phyloP scores from a whole-genome alignment of 352 stramenopile species.

The Globisporangium nodosum region DNA sequence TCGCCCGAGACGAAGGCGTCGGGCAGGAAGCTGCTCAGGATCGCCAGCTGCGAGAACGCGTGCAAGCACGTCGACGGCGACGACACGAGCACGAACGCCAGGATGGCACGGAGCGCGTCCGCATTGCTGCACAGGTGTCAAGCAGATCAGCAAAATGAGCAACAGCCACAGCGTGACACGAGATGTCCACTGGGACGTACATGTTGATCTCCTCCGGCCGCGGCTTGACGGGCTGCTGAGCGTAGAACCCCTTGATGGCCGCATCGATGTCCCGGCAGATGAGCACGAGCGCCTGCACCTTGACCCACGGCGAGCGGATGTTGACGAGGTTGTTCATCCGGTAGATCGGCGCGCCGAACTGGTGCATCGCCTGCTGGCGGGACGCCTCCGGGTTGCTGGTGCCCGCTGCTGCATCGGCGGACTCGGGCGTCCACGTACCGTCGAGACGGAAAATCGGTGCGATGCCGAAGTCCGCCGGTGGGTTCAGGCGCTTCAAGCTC shows the following conservation, averaged over 20 bases:
- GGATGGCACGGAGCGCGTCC: slow-evolving; percentile 37
- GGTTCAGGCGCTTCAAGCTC: slow-evolving; percentile 18
- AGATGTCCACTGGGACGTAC: slow-evolving; percentile 10
- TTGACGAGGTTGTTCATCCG: slow-evolving; percentile 37
- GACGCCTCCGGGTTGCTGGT: slow-evolving; percentile 1
- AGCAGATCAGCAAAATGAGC: neutral
- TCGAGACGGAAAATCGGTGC: slow-evolving; percentile 46
- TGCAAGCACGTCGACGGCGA: slow-evolving; percentile 38
- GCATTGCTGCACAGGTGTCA: slow-evolving; percentile 21
- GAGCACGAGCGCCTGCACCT: slow-evolving; percentile 35
- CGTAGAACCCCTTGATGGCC: slow-evolving; percentile 40
- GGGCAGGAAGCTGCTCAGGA: slow-evolving; percentile 51
- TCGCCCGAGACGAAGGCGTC: slow-evolving; percentile 22
- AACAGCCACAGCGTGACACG: neutral
- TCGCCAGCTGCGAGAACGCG: slow-evolving; percentile 49
- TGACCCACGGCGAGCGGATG: slow-evolving; percentile 50
- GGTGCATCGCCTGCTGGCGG: slow-evolving; percentile 21
- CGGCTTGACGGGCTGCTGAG: slow-evolving; percentile 10
- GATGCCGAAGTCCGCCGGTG: slow-evolving; percentile 36
- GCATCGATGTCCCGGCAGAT: slow-evolving; percentile 43
- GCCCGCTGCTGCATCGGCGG: too few species aligned
- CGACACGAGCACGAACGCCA: slow-evolving; percentile 50
- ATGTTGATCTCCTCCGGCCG: slow-evolving; percentile 29
- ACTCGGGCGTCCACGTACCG: slow-evolving; percentile 21
- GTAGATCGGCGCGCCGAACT: slow-evolving; percentile 35